Percentiles rank a stretch among this genome's conserved stretches.
Conservation (phyloP, 352 stramenopile species). For the Phytophthora sp. region DNA sequence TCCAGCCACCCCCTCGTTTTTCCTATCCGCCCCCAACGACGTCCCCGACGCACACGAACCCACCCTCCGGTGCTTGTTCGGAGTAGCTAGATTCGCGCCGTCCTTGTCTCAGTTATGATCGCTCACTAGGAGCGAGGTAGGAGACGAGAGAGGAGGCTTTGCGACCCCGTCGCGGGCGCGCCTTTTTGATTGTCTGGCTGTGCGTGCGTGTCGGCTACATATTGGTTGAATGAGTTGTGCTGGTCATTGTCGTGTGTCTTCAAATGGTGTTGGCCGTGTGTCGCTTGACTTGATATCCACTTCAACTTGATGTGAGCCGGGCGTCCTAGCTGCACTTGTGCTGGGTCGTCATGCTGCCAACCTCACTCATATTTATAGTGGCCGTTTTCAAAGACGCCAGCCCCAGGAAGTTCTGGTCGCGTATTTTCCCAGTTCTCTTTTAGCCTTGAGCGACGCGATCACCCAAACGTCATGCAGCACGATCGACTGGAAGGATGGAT, state of each 20-base stretch:
- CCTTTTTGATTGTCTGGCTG: conserved; percentile 43
- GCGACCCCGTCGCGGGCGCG: conserved; percentile 18
- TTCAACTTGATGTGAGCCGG: conserved; percentile 23
- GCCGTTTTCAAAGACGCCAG: no score
- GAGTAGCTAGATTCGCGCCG: conserved; percentile 13
- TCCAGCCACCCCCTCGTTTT: conserved; percentile 32
- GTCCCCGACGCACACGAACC: conserved; percentile 13
- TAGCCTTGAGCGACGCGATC: conserved; percentile 6
- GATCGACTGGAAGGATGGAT: conserved; percentile 80
- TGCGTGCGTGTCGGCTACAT: conserved; percentile 32
- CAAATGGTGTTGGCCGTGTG: no score
- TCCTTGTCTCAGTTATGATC: conserved; percentile 35
- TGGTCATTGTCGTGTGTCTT: conserved; percentile 16
- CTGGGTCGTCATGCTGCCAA: no score
- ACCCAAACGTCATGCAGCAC: conserved; percentile 73
- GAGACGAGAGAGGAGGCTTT: conserved; percentile 37
- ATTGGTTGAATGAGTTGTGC: conserved; percentile 41
- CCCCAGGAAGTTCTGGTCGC: no score
- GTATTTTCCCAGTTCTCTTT: conserved; percentile 20
- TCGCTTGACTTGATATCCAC: conserved; percentile 4
- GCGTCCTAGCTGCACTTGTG: no score
- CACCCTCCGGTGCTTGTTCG: conserved; percentile 4
- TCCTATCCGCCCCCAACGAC: conserved; percentile 17
- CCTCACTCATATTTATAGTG: conserved; percentile 30
- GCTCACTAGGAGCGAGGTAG: conserved; percentile 39